Evolutionary conservation across 768 basidiomycete genomes (phyloP).

Genomic region (Favolaschia claudopus): DNA sequence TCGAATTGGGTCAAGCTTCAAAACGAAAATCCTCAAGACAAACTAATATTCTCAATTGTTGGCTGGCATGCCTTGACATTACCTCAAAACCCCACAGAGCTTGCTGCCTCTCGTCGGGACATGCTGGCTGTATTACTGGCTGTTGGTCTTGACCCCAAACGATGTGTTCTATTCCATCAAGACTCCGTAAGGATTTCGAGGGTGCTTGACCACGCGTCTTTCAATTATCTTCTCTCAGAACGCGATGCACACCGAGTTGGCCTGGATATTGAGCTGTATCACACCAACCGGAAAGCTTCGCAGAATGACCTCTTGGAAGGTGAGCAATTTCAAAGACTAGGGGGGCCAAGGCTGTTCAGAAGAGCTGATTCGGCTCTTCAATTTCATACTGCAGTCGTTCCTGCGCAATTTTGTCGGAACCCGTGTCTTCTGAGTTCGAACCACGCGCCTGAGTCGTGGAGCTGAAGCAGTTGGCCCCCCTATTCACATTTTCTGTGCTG

Average conservation of each 20-base stretch:
- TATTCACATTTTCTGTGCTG: too few relatives aligned
- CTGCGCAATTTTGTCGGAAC: too few relatives aligned
- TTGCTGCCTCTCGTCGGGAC: constrained; percentile 70
- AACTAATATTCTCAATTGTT: constrained; percentile 85
- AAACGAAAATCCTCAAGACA: constrained; percentile 62
- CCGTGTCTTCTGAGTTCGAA: too few relatives aligned
- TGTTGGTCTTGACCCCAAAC: constrained; percentile 80
- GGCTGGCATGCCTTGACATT: constrained; percentile 95
- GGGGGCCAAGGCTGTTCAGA: too few relatives aligned
- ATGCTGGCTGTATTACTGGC: constrained; percentile 87
- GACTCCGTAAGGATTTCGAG: constrained; percentile 70
- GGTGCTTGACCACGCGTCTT: neutral
- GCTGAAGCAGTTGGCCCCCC: too few relatives aligned
- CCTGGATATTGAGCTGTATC: constrained; percentile 89
- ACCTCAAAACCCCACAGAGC: constrained; percentile 77
- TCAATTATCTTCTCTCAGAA: constrained; percentile 56
- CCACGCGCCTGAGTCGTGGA: too few relatives aligned
- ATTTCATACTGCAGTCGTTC: too few relatives aligned
- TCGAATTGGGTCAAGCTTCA: constrained; percentile 90
- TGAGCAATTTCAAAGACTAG: constrained; percentile 45
- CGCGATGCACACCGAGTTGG: constrained; percentile 82
- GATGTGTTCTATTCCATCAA: constrained; percentile 84
- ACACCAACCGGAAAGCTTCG: constrained; percentile 83
- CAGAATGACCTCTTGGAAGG: constrained; percentile 98
- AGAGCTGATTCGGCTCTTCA: too few relatives aligned